phyloP scores from a whole-genome alignment of 306 rosid genomes.

The Albizia julibrissin region DNA sequence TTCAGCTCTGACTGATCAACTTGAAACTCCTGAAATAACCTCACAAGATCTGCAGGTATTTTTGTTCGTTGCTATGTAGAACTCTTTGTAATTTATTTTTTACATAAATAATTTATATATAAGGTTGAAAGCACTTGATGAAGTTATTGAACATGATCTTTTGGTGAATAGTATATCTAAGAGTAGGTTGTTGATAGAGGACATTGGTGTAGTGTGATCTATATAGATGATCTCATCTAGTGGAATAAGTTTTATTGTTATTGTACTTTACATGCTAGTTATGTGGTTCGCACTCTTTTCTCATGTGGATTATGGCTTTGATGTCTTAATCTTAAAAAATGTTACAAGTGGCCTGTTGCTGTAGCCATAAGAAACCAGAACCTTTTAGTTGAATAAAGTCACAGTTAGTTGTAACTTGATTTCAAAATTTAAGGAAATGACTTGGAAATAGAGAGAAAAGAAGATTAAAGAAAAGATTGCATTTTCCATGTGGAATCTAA shows the following conservation, averaged over 20 bases:
- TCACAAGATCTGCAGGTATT: conserved; percentile 69
- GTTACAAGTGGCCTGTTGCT: not conserved
- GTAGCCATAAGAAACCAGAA: not conserved
- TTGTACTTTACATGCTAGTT: not conserved
- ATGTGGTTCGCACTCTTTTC: not conserved
- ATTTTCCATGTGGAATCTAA: not conserved
- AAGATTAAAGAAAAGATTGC: not conserved
- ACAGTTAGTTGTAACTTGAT: conserved; percentile 15
- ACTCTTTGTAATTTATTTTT: conserved; percentile 1
- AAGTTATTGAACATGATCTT: too few relatives aligned
- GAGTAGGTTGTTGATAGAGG: not conserved
- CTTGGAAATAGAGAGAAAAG: conserved; percentile 8
- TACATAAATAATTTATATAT: conserved; percentile 3
- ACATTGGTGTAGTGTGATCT: not conserved
- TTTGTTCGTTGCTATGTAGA: conserved; percentile 12
- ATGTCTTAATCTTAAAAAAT: conserved; percentile 3
- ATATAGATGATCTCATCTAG: not conserved
- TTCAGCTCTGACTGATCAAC: conserved; percentile 53
- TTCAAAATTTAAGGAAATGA: conserved; percentile 12
- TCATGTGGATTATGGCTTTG: conserved; percentile 1
- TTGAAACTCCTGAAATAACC: conserved; percentile 51
- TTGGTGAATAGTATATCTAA: not conserved
- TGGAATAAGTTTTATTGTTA: not conserved
- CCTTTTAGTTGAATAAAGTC: conserved; percentile 20
- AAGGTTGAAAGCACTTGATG: not conserved